A percentile compares a stretch with the other conserved stretches of the same genome.
phyloP scores from a whole-genome alignment of 441 rosid genomes.

The Populus hybrid region DNA sequence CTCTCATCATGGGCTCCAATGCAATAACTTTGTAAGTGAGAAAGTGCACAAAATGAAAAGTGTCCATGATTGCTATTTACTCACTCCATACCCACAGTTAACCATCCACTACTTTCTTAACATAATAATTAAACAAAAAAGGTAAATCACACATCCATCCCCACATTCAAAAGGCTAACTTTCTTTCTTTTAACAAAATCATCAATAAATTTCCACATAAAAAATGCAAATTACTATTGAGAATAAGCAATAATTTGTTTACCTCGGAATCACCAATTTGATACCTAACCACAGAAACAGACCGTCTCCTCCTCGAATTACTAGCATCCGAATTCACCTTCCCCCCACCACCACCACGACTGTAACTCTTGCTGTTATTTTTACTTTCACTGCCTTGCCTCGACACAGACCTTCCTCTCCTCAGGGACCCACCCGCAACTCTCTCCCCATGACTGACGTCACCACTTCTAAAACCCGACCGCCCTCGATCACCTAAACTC shows the following conservation, averaged over 20 bases:
- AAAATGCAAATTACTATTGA: not conserved
- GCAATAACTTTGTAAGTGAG: not conserved
- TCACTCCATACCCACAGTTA: not conserved
- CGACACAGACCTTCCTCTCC: slow-evolving; percentile 79
- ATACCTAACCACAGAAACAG: slow-evolving; percentile 65
- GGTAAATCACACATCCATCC: not conserved
- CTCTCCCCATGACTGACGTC: slow-evolving; percentile 35
- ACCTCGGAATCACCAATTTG: slow-evolving; percentile 89
- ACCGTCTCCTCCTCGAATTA: slow-evolving; percentile 67
- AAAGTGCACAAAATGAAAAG: not conserved
- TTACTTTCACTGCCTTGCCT: slow-evolving; percentile 42
- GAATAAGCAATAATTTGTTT: not conserved
- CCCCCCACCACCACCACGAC: slow-evolving; percentile 41
- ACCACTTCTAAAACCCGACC: slow-evolving; percentile 34
- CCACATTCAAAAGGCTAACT: not conserved
- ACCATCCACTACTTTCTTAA: not conserved
- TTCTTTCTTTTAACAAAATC: not conserved
- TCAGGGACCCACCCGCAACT: slow-evolving; percentile 28
- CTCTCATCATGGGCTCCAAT: not conserved
- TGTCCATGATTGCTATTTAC: not conserved
- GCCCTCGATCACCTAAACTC: slow-evolving; percentile 56
- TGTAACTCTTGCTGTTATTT: slow-evolving; percentile 15
- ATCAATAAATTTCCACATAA: not conserved
- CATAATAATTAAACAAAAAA: not conserved
- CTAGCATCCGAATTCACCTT: slow-evolving; percentile 42